Evolutionary conservation across 163 green algal genomes (phyloP).

Genomic region (Volvox carteri): DNA sequence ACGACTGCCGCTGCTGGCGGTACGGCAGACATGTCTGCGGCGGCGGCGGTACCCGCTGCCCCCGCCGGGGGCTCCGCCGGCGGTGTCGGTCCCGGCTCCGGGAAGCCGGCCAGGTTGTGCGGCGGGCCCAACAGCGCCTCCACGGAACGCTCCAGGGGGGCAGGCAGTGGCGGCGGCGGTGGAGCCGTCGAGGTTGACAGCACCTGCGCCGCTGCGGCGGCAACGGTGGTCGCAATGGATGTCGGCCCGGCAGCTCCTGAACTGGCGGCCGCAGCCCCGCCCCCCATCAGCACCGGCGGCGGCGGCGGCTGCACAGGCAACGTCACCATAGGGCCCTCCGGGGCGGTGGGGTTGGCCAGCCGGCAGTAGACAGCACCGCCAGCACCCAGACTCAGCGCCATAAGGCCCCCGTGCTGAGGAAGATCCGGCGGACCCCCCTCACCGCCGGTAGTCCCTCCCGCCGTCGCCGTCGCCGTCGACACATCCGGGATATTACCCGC

Average conservation of each 20-base stretch:
- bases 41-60: too few species aligned
- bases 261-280: background rate
- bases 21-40: too few species aligned
- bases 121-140: conserved; percentile 60
- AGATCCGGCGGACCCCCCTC: conserved; percentile 48
- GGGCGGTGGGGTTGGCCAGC: background rate
- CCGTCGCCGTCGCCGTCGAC: background rate
- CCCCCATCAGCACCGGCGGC: background rate
- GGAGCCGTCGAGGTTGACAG: background rate
- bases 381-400: conserved; percentile 44
- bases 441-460: background rate
- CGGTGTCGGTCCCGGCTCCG: background rate
- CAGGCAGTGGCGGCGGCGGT: conserved; percentile 22
- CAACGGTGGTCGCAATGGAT: background rate
- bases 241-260: background rate
- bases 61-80: background rate
- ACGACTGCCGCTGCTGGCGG: background rate
- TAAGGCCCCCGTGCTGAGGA: conserved; percentile 63
- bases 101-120: conserved; percentile 68
- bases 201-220: background rate
- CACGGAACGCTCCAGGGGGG: conserved; percentile 16
- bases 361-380: conserved; percentile 4
- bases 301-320: background rate
- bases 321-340: conserved; percentile 2
- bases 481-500: background rate